Evolutionary conservation across 768 basidiomycete genomes (phyloP).

Genomic region (Tubosaeta sp.): DNA sequence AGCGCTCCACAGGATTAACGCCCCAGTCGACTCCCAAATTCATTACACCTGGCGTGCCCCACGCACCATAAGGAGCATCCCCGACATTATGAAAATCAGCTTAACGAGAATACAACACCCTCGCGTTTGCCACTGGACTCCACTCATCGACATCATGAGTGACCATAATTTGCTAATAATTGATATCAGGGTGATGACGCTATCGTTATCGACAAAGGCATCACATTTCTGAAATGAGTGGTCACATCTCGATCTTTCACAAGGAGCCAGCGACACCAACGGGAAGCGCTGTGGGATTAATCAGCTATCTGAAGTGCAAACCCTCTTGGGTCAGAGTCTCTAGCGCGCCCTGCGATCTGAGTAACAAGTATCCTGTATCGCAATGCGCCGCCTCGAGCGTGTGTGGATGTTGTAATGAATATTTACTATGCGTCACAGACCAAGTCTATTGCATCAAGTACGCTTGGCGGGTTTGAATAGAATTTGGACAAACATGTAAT

Average conservation of each 20-base stretch:
- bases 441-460: too few relatives aligned
- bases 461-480: background rate
- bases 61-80: background rate
- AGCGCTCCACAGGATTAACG: constrained; percentile 19
- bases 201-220: background rate
- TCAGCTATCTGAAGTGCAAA: background rate
- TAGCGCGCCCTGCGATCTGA: background rate
- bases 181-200: background rate
- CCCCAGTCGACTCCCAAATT: background rate
- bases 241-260: background rate
- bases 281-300: background rate
- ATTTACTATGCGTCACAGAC: too few relatives aligned
- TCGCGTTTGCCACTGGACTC: background rate
- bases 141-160: background rate
- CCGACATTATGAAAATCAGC: constrained; percentile 4
- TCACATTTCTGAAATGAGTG: background rate
- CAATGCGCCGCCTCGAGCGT: background rate
- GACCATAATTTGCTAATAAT: background rate
- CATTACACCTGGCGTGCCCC: background rate
- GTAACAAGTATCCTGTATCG: too few relatives aligned
- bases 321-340: background rate
- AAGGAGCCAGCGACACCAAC: background rate
- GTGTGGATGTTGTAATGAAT: too few relatives aligned
- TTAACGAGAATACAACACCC: background rate
- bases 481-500: background rate